Percentiles rank a stretch among this genome's conserved stretches.
These are phyloP conservation scores for Sistotremastrum niveocremeum DNA, from an alignment of 768 basidiomycete genomes.

Conservation along the genomic window DNA sequence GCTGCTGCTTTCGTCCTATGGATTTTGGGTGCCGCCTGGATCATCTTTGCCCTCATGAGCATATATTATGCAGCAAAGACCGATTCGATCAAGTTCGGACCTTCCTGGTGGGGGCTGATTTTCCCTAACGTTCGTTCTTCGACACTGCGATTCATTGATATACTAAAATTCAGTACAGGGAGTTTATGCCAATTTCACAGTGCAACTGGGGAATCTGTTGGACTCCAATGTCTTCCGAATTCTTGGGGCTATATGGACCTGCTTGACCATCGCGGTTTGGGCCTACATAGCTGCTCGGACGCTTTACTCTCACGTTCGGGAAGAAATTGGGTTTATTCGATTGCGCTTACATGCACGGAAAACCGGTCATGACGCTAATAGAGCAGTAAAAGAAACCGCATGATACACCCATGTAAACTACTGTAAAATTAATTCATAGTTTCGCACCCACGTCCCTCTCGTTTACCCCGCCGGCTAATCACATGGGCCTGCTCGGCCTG, in stretches of 20 bases:
- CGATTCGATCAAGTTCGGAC: constrained; percentile 27
- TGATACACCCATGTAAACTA: too few relatives aligned
- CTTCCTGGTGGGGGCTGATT: constrained; percentile 41
- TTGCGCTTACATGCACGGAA: too few relatives aligned
- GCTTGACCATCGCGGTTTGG: too few relatives aligned
- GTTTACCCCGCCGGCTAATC: too few relatives aligned
- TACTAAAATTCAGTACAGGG: constrained; percentile 7
- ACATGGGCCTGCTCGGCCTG: too few relatives aligned
- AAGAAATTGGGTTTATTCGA: too few relatives aligned
- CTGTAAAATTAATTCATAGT: too few relatives aligned
- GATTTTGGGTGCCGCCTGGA: constrained; percentile 44
- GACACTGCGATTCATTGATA: not conserved
- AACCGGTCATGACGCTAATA: too few relatives aligned
- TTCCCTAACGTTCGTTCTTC: constrained; percentile 33
- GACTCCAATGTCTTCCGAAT: constrained; percentile 36
- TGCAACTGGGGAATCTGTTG: constrained; percentile 35
- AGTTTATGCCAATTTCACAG: constrained; percentile 34
- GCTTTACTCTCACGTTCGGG: too few relatives aligned
- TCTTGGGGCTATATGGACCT: constrained; percentile 35
- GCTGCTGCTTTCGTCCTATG: constrained; percentile 34
- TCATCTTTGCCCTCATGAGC: constrained; percentile 28
- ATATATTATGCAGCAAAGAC: constrained; percentile 19
- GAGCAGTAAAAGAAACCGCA: too few relatives aligned
- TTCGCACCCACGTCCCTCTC: too few relatives aligned
- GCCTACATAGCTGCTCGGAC: too few relatives aligned